Evolutionary conservation across 305 asterid species (phyloP).

Genomic region (Petunia hybrid): DNA sequence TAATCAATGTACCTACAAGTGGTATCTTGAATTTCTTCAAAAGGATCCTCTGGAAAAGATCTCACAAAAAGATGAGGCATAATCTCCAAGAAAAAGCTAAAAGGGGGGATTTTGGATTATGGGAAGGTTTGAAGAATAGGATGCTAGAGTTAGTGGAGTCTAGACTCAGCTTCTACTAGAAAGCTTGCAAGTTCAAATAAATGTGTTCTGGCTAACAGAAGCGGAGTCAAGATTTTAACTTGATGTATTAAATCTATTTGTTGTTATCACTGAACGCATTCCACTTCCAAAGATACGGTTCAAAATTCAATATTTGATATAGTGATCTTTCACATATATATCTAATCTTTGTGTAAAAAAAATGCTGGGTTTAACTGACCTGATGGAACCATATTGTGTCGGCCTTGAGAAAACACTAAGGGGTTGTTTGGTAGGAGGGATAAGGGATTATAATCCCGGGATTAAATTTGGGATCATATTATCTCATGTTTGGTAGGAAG

Average conservation of each 20-base stretch:
- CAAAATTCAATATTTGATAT: not conserved
- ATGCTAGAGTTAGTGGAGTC: slow-evolving; percentile 46
- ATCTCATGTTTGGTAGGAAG: too few species aligned
- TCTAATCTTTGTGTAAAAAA: not conserved
- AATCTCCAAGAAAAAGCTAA: slow-evolving; percentile 25
- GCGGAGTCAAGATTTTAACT: not conserved
- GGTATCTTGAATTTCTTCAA: slow-evolving; percentile 33
- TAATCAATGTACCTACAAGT: slow-evolving; percentile 26
- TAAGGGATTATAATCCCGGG: too few species aligned
- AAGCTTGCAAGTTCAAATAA: slow-evolving; percentile 17
- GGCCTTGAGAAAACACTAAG: not conserved
- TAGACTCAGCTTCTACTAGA: slow-evolving; percentile 41
- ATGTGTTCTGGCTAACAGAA: not conserved
- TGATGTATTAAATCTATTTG: not conserved
- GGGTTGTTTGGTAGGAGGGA: too few species aligned
- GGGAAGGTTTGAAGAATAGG: slow-evolving; percentile 37
- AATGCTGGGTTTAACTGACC: not conserved
- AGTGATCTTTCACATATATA: not conserved
- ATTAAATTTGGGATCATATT: too few species aligned
- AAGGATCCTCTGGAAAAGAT: slow-evolving; percentile 38
- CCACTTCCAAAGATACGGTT: not conserved
- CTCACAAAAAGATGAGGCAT: slow-evolving; percentile 19
- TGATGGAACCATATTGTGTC: not conserved
- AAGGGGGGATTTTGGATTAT: slow-evolving; percentile 17
- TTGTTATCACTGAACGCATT: not conserved